Evolutionary conservation across 2,329 filamentous ascomycete genomes (phyloP).

Genomic region (Cryoendolithus antarcticus): DNA sequence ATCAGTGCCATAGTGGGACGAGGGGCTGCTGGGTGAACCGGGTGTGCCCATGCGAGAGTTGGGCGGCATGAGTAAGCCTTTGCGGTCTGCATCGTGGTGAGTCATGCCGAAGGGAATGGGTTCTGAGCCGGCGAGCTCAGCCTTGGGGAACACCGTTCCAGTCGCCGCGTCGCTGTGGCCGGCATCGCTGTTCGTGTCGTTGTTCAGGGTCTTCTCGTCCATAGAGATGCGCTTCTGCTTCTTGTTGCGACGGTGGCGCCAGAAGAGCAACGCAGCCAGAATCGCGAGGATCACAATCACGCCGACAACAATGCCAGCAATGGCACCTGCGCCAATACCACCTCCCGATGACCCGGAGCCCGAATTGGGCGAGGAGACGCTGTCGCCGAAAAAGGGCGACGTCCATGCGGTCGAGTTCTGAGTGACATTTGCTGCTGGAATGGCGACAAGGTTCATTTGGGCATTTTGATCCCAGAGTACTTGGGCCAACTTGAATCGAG

Average conservation of each 20-base stretch:
- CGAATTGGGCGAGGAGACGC: not conserved
- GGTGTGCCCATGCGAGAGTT: constrained; percentile 5
- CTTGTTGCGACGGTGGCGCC: constrained; percentile 16
- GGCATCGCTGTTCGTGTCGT: constrained; percentile 5
- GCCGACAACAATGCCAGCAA: constrained; percentile 34
- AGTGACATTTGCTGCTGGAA: constrained; percentile 9
- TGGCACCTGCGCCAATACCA: constrained; percentile 20
- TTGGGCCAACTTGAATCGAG: constrained; percentile 35
- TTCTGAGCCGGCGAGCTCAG: constrained; percentile 28
- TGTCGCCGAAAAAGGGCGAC: constrained; percentile 1
- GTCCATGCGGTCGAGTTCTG: constrained; percentile 3
- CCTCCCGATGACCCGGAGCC: not conserved
- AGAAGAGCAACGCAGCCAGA: constrained; percentile 21
- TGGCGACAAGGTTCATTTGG: constrained; percentile 16
- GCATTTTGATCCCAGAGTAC: constrained; percentile 16
- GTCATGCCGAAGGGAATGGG: constrained; percentile 8
- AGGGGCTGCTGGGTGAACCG: not conserved
- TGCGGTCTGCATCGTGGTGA: constrained; percentile 7
- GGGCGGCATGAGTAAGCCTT: constrained; percentile 11
- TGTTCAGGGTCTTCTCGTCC: constrained; percentile 3
- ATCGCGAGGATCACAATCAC: constrained; percentile 23
- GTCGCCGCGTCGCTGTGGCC: not conserved
- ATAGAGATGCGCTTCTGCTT: constrained; percentile 4
- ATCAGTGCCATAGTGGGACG: constrained; percentile 3
- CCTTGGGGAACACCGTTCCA: constrained; percentile 30